Base-by-base conservation (phyloP, 2,329 filamentous ascomycete species). In the Tetracladium maxilliforme region DNA sequence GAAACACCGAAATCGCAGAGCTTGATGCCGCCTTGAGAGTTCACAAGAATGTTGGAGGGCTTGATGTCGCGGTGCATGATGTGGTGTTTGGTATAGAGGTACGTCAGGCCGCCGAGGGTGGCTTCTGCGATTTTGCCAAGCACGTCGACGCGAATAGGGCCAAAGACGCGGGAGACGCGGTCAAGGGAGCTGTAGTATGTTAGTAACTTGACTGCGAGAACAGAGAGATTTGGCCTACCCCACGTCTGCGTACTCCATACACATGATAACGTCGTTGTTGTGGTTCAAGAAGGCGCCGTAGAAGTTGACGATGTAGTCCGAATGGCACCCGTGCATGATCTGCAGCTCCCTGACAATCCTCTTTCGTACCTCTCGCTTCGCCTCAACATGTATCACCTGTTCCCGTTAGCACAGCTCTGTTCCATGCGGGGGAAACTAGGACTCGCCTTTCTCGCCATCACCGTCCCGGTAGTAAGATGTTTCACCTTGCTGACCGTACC, bases 61-160 rank as follows among this genome's bases (percentile, higher is more conserved):
- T 98, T 98, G 57, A 98, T 92, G 49, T 98, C 90, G 52, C 90
- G 74, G 50, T 98, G 90, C 86, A 98, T 95, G 48, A 98, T 98
- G 44, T 90, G 82, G 48, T 95, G 86, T 39, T 82, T 81, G 38
- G 78, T 76, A 56, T 95, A 98, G 24, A 98, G 76, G 46, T 98
- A 98, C 17, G 84, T 86, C 31, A 98, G 64, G 9, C 90, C 90
- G 24, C 82, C 87, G 5, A 98, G 68, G 5, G 92, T 87, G 5
- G 87, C 86, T 57, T 94, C 90, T 27, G 90, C 86, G 40, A 98
- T 95, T 56, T 98, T 98, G 31, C 90, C 90, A 6, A 98, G 64
- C 1, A 98, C 87, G 47, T 95, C 90, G 27, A 98, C 87, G 28
- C 90, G 79, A 28, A 98, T 75, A 1, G 90, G 90, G 4, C 90